Conservation (phyloP, 2,329 filamentous ascomycete species). For the Bimuria novae-zelandiae region DNA sequence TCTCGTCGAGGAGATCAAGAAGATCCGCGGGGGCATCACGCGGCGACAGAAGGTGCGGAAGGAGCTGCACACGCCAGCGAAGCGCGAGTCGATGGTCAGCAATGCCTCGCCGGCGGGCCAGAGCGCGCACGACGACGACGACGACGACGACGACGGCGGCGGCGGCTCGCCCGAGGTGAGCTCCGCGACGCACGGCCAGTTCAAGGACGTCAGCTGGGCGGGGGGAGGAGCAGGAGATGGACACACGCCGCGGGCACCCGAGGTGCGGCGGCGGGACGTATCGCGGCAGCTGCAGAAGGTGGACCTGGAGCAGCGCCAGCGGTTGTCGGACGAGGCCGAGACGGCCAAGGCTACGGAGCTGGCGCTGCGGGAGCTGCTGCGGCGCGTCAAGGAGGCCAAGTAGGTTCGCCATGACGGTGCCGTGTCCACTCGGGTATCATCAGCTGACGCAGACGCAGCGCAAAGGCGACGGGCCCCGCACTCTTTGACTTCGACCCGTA, state of each 20-base stretch:
- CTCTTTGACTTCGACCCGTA: slow-evolving; percentile 83
- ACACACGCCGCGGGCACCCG: slow-evolving; percentile 57
- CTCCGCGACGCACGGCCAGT: slow-evolving; percentile 42
- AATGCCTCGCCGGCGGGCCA: slow-evolving; percentile 35
- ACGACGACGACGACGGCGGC: slow-evolving; percentile 17
- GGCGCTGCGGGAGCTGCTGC: slow-evolving; percentile 80
- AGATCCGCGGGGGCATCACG: slow-evolving; percentile 83
- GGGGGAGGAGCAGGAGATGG: too few species aligned
- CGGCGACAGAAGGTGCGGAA: slow-evolving; percentile 73
- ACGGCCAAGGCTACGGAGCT: slow-evolving; percentile 83
- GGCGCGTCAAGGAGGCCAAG: slow-evolving; percentile 82
- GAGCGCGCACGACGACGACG: slow-evolving; percentile 23
- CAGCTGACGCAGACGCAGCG: slow-evolving; percentile 37
- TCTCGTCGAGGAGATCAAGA: slow-evolving; percentile 85
- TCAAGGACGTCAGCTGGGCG: slow-evolving; percentile 72
- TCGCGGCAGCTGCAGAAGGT: slow-evolving; percentile 53
- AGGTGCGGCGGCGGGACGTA: slow-evolving; percentile 43
- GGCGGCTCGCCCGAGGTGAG: slow-evolving; percentile 15
- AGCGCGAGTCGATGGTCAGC: slow-evolving; percentile 27
- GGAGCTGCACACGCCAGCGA: slow-evolving; percentile 22
- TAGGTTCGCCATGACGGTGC: slow-evolving; percentile 45
- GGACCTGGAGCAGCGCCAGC: slow-evolving; percentile 67
- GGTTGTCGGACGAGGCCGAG: slow-evolving; percentile 72
- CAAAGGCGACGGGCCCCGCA: slow-evolving; percentile 48
- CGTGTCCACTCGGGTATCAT: neutral